Percentiles rank a stretch among this genome's conserved stretches.
Conservation (phyloP, 2,329 filamentous ascomycete species). For the Fusarium compactum region DNA sequence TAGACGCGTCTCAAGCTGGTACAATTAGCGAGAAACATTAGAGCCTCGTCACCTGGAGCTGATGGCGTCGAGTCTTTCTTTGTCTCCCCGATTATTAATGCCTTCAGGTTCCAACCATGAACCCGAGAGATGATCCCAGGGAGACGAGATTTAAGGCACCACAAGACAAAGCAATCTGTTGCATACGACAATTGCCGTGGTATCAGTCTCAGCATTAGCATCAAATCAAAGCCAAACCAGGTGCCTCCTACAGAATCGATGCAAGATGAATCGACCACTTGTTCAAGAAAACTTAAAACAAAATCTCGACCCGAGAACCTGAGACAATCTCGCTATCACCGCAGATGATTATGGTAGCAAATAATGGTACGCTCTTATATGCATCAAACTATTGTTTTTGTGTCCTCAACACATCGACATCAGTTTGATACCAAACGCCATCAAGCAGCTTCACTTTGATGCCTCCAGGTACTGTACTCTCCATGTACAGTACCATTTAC, state of each 20-base stretch:
- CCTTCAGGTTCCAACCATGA: background rate
- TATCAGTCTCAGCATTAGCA: background rate
- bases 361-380: slow-evolving; percentile 16
- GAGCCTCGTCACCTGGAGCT: slow-evolving; percentile 14
- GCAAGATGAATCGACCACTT: slow-evolving; percentile 29
- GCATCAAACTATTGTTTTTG: slow-evolving; percentile 37
- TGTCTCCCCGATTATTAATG: background rate
- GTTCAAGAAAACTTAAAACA: slow-evolving; percentile 17
- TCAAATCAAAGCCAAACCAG: background rate
- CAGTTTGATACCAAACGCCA: slow-evolving; percentile 13
- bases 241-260: slow-evolving; percentile 23
- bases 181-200: background rate
- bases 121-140: background rate
- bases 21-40: slow-evolving; percentile 30
- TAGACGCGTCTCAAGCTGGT: slow-evolving; percentile 29
- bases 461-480: background rate
- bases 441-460: slow-evolving; percentile 1
- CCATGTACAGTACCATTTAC: background rate
- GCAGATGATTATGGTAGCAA: background rate
- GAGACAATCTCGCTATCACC: slow-evolving; percentile 32
- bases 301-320: slow-evolving; percentile 9
- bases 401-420: slow-evolving; percentile 12
- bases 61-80: background rate
- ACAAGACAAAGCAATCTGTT: slow-evolving; percentile 5
- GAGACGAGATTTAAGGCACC: background rate